A percentile compares a stretch with the other conserved stretches of the same genome.
Evolutionary conservation across 176 grass and related monocot genomes (phyloP).

Genomic region (Raddia guianensis): DNA sequence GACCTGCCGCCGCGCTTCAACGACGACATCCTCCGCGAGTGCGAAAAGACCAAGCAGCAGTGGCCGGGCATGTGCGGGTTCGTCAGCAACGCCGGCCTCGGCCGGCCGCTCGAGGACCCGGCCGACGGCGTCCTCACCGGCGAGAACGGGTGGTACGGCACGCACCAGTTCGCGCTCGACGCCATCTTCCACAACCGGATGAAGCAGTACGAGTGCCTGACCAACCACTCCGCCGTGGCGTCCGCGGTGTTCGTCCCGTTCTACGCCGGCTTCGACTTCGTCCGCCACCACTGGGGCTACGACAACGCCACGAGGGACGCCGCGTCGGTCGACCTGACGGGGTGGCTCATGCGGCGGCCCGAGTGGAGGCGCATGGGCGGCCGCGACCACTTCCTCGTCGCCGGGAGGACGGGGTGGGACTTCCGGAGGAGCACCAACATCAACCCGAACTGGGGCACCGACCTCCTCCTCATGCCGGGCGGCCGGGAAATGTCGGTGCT

Average conservation of each 20-base stretch:
- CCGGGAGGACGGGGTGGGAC: constrained; percentile 59
- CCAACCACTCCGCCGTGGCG: constrained; percentile 47
- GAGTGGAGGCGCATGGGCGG: constrained; percentile 47
- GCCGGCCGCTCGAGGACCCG: constrained; percentile 42
- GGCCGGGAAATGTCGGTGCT: constrained; percentile 61
- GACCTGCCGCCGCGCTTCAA: constrained; percentile 64
- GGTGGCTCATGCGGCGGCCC: constrained; percentile 36
- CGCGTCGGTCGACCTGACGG: constrained; percentile 38
- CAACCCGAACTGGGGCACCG: constrained; percentile 50
- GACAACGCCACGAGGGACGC: constrained; percentile 35
- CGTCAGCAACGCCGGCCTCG: constrained; percentile 57
- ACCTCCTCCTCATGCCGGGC: constrained; percentile 39
- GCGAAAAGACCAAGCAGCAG: neutral
- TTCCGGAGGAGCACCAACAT: constrained; percentile 38
- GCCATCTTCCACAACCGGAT: constrained; percentile 76
- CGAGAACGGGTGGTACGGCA: constrained; percentile 63
- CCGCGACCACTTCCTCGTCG: constrained; percentile 54
- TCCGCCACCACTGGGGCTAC: constrained; percentile 50
- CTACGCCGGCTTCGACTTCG: constrained; percentile 68
- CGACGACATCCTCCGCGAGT: constrained; percentile 48
- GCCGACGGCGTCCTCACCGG: constrained; percentile 45
- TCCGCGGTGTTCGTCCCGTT: constrained; percentile 66
- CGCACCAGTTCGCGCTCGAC: constrained; percentile 60
- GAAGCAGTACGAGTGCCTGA: constrained; percentile 69
- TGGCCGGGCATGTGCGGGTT: constrained; percentile 61